phyloP scores from a whole-genome alignment of 305 asterid genomes.

The Salvia sclarea region DNA sequence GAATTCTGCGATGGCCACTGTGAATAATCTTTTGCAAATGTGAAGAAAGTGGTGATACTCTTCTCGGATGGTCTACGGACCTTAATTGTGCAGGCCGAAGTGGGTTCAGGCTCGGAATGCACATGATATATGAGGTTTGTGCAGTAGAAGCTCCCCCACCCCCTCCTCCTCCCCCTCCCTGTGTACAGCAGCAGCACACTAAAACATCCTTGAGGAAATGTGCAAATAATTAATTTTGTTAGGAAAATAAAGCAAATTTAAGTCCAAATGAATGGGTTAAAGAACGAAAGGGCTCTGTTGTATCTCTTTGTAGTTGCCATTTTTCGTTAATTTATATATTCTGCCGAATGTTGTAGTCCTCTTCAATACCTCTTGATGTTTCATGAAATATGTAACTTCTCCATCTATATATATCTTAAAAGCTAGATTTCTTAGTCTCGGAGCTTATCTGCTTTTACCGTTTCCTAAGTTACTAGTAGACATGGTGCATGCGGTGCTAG shows the following conservation, averaged over 20 bases:
- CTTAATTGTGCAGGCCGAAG: not conserved
- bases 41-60: constrained; percentile 20
- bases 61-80: not conserved
- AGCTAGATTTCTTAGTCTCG: not conserved
- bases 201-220: constrained; percentile 18
- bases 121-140: not conserved
- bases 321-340: not conserved
- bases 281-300: constrained; percentile 17
- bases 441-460: not conserved
- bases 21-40: constrained; percentile 78
- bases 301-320: constrained; percentile 11
- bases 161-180: constrained; percentile 13
- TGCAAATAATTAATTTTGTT: constrained; percentile 28
- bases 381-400: not conserved
- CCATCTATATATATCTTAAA: not conserved
- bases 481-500: too few relatives aligned
- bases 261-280: constrained; percentile 18
- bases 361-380: not conserved
- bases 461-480: too few relatives aligned
- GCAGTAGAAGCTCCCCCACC: constrained; percentile 16
- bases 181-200: constrained; percentile 27
- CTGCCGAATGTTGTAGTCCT: not conserved
- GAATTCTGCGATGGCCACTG: constrained; percentile 59
- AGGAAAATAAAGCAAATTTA: constrained; percentile 31
- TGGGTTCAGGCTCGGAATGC: not conserved